phyloP scores from a whole-genome alignment of 2,329 filamentous ascomycete species.

The Stromatinia cepivora region DNA sequence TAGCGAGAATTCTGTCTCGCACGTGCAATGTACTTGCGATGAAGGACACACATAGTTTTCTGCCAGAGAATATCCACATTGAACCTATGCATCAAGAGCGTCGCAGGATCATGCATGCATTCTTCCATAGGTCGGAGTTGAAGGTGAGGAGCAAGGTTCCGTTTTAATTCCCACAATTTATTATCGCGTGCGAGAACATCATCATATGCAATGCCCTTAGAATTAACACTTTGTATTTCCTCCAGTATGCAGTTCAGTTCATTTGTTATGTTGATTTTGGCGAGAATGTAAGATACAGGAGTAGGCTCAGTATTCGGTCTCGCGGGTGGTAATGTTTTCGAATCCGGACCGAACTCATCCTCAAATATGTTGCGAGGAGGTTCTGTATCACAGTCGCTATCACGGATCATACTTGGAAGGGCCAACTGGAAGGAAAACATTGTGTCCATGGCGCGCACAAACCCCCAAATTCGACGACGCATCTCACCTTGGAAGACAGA shows the following conservation, averaged over 20 bases:
- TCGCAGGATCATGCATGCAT: constrained; percentile 73
- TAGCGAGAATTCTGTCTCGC: constrained; percentile 79
- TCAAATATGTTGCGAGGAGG: constrained; percentile 78
- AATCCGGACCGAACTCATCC: constrained; percentile 72
- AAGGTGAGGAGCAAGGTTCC: constrained; percentile 76
- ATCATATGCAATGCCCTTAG: constrained; percentile 59
- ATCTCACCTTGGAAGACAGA: constrained; percentile 78
- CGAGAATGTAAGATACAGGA: constrained; percentile 76
- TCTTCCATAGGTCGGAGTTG: constrained; percentile 74
- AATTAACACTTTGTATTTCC: constrained; percentile 54
- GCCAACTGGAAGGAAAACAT: constrained; percentile 74
- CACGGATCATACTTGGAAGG: constrained; percentile 64
- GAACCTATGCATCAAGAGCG: constrained; percentile 81
- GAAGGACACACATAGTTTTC: constrained; percentile 85
- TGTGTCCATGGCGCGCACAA: constrained; percentile 71
- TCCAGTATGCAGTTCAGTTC: constrained; percentile 74
- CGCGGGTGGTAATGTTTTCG: constrained; percentile 65
- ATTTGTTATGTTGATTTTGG: constrained; percentile 62
- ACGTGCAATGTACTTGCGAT: constrained; percentile 80
- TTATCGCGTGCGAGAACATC: constrained; percentile 63
- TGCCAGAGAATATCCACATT: constrained; percentile 83
- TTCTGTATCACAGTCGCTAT: constrained; percentile 73
- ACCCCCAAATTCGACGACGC: constrained; percentile 66
- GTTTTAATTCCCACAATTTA: constrained; percentile 59
- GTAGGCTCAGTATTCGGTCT: constrained; percentile 70